phyloP scores from a whole-genome alignment of 164 flowering plant genomes.

The Dillenia suffruticosa region DNA sequence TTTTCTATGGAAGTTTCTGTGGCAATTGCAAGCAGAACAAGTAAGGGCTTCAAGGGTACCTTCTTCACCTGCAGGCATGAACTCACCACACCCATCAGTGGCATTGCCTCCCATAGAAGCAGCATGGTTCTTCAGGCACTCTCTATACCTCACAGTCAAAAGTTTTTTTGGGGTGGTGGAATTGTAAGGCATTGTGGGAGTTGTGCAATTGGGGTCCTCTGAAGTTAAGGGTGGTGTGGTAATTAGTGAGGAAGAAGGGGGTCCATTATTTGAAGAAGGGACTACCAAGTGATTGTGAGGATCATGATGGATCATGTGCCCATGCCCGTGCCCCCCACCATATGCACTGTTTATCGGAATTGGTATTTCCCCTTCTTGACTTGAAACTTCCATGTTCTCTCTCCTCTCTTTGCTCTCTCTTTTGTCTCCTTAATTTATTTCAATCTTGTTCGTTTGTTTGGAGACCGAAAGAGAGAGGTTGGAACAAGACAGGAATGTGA shows the following conservation, averaged over 20 bases:
- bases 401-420: conserved; percentile 7
- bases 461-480: conserved; percentile 31
- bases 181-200: conserved; percentile 19
- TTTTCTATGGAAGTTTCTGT: conserved; percentile 89
- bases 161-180: conserved; percentile 11
- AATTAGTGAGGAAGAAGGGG: conserved; percentile 20
- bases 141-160: conserved; percentile 42
- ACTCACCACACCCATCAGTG: conserved; percentile 92
- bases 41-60: conserved; percentile 70
- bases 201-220: conserved; percentile 6
- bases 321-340: conserved; percentile 35
- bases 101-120: conserved; percentile 86
- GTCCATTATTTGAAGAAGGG: conserved; percentile 13
- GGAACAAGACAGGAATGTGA: background rate
- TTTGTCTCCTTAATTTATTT: background rate
- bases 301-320: conserved; percentile 47
- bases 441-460: conserved; percentile 14
- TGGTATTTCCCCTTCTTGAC: conserved; percentile 55
- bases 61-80: conserved; percentile 80
- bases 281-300: conserved; percentile 36
- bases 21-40: conserved; percentile 89
- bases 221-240: conserved; percentile 11
- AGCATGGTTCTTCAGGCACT: conserved; percentile 92
- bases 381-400: conserved; percentile 40
- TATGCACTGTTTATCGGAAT: conserved; percentile 52